Base-by-base conservation (phyloP, 768 basidiomycete genomes). In the Hygrocybe coccinea region DNA sequence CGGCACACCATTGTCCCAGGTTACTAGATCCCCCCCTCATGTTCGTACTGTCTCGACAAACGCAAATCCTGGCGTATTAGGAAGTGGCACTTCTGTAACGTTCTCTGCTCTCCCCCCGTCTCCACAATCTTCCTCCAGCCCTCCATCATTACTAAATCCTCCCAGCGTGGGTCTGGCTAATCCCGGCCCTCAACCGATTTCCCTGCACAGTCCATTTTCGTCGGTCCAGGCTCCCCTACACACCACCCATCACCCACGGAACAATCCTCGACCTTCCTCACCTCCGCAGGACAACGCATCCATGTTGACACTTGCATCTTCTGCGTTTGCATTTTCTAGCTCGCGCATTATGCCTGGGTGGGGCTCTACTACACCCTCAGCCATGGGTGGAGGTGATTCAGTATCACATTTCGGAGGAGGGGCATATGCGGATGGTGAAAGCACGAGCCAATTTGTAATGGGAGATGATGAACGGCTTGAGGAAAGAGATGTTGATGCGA, bases 281-380 rank as follows among this genome's bases (percentile, higher is more conserved):
- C 88, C 91, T 19, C 95, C 95, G 1, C 76, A 84, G 44, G 93
- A 95, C 65, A 94, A 98, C 65, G 95, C 95, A 1, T 94, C 91
- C 2, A 75, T 95, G 53, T 77, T 97, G 45, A 99, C 95, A 0
- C 82, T 99, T 10, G 95, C 95, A 11, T 94, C 91, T 22, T 95
- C 92, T 2, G 93, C 91, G 3, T 97, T 90, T 69, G 95, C 84
- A 1, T 73, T 86, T 51, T 83, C 86, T 14, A 81, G 79, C 17
- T 75, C 74, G 24, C 81, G 84, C 45, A 62, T 71, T 19, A 70
- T 72, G 7, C 64, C 71, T 44, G 73, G 75, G 43, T 73, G 74
- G 64, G 64, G 67, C 55, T 81, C 79, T 17, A 69, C 71, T 4
- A 68, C 77, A 41, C 69, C 82, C 34, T 83, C 78, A 36, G 81